phyloP scores from a whole-genome alignment of 805 yeast species.

The Ogataea methanolica region DNA sequence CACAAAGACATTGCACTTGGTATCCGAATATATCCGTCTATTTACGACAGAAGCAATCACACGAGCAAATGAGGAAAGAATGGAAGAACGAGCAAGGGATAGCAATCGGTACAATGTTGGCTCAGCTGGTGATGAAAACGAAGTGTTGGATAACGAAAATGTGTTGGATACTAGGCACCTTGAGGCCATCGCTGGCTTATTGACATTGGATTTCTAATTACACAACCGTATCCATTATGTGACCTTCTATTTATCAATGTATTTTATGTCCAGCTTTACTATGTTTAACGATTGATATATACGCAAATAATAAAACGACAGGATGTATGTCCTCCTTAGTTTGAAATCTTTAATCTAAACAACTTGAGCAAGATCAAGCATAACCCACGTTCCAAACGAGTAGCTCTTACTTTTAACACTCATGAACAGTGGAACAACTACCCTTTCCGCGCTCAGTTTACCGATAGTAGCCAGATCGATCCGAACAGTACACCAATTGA shows the following conservation, averaged over 20 bases:
- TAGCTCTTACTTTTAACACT: conserved; percentile 8
- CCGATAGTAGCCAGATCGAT: conserved; percentile 9
- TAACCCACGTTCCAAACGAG: conserved; percentile 2
- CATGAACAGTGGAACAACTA: conserved; percentile 19
- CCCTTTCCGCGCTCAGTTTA: not conserved
- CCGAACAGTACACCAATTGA: conserved; percentile 28
- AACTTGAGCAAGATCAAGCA: not conserved
- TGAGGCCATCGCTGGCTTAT: conserved; percentile 50
- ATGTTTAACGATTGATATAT: no score
- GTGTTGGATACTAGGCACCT: conserved; percentile 51
- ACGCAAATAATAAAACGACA: no score
- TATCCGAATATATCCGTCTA: conserved; percentile 50
- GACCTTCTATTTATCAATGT: no score
- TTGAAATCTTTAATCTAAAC: not conserved
- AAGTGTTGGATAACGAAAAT: conserved; percentile 14
- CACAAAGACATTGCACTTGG: conserved; percentile 41
- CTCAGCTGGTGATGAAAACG: conserved; percentile 34
- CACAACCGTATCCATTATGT: not conserved
- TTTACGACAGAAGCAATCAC: conserved; percentile 57
- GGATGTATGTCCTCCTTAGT: no score
- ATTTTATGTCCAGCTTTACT: no score
- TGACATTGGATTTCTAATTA: conserved; percentile 49
- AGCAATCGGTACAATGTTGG: conserved; percentile 13
- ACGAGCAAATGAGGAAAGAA: conserved; percentile 49
- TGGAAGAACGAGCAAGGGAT: conserved; percentile 25